These are phyloP conservation scores for Hippophae gyantsensis DNA, from an alignment of 306 rosid species.

Conservation along the genomic window DNA sequence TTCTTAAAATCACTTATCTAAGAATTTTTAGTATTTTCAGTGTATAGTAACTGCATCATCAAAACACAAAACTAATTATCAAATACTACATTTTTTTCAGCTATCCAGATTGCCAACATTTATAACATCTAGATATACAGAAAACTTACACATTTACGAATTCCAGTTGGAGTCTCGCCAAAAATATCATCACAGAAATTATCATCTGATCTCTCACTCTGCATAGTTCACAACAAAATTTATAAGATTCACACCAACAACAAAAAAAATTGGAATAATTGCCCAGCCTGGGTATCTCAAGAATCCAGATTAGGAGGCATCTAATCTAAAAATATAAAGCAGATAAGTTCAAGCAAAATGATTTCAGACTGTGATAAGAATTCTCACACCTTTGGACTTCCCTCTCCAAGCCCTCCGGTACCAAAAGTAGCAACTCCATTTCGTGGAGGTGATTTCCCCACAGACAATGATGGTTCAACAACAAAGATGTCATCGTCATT, in stretches of 20 bases:
- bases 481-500: constrained; percentile 17
- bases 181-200: constrained; percentile 85
- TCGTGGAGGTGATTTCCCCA: constrained; percentile 58
- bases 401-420: constrained; percentile 74
- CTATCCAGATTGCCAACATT: no score
- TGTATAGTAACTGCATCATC: no score
- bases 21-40: no score
- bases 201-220: constrained; percentile 84
- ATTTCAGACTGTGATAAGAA: neutral
- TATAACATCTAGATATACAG: neutral
- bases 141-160: constrained; percentile 59
- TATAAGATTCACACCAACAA: constrained; percentile 7
- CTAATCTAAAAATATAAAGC: neutral
- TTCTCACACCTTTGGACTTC: constrained; percentile 68
- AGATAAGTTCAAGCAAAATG: neutral
- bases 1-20: no score
- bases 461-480: constrained; percentile 46
- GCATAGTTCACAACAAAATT: constrained; percentile 20
- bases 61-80: no score
- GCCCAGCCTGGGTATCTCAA: neutral
- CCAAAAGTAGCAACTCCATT: constrained; percentile 39
- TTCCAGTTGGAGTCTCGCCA: constrained; percentile 97
- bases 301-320: neutral
- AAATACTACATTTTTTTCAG: no score
- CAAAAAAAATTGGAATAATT: neutral